Conservation (phyloP, 768 basidiomycete genomes). For the Leccinum pellstonianum region DNA sequence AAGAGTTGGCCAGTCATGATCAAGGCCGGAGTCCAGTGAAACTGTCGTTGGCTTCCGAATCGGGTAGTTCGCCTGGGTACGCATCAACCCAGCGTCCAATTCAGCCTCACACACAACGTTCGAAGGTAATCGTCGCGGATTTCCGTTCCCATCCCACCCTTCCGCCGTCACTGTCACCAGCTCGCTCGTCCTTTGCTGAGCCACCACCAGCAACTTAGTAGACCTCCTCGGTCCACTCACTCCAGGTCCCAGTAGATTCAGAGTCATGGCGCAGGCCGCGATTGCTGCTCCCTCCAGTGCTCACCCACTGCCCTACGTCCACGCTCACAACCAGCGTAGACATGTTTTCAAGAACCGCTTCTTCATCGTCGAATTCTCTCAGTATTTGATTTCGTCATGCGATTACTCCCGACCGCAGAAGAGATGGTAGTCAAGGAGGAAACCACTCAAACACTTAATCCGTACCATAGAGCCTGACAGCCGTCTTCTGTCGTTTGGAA, state of each 20-base stretch:
- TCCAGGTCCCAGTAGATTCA: constrained; percentile 1
- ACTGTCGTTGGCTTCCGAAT: constrained; percentile 26
- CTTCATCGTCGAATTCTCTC: constrained; percentile 76
- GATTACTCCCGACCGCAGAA: constrained; percentile 84
- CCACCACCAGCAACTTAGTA: constrained; percentile 2
- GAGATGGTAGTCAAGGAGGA: constrained; percentile 93
- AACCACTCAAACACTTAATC: constrained; percentile 92
- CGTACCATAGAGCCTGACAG: constrained; percentile 92
- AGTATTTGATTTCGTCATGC: constrained; percentile 92
- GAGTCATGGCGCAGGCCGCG: constrained; percentile 31
- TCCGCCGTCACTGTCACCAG: constrained; percentile 12
- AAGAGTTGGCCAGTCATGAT: too few relatives aligned
- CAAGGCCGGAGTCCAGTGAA: not conserved
- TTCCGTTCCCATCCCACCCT: constrained; percentile 15
- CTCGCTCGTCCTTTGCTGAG: constrained; percentile 6
- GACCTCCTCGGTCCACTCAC: not conserved
- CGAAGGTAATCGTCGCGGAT: constrained; percentile 31
- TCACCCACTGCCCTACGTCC: constrained; percentile 27
- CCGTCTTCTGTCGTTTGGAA: constrained; percentile 90
- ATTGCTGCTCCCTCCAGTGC: constrained; percentile 15
- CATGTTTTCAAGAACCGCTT: constrained; percentile 54
- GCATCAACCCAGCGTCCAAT: constrained; percentile 11
- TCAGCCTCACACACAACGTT: constrained; percentile 17
- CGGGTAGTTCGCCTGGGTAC: constrained; percentile 22
- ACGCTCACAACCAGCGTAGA: constrained; percentile 38